Conservation (phyloP, 2,329 filamentous ascomycete species). For the Alternaria sp. region DNA sequence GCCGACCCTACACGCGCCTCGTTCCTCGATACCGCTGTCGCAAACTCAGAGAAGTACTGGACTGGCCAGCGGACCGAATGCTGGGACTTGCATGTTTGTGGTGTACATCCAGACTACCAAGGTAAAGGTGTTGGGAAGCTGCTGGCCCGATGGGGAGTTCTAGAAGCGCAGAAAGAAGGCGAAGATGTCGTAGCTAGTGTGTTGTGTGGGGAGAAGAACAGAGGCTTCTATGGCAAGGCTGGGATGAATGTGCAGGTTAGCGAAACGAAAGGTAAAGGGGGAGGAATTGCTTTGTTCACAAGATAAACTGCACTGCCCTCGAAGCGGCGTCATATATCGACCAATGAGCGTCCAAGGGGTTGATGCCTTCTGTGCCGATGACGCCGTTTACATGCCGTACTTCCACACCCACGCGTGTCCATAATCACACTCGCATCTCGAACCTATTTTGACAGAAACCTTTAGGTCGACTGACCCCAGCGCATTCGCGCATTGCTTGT, state of each 20-base stretch:
- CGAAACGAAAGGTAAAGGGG: constrained; percentile 3
- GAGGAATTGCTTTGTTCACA: constrained; percentile 34
- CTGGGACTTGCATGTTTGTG: constrained; percentile 42
- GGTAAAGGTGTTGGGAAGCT: constrained; percentile 49
- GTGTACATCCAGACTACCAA: constrained; percentile 47
- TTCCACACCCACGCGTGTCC: neutral
- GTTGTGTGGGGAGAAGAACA: constrained; percentile 41
- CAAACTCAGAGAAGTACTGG: constrained; percentile 32
- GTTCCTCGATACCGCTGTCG: constrained; percentile 33
- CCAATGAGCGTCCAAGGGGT: neutral
- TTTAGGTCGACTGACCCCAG: neutral
- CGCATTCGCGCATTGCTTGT: neutral
- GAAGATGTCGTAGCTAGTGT: constrained; percentile 36
- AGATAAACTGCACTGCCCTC: constrained; percentile 1
- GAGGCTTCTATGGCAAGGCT: constrained; percentile 36
- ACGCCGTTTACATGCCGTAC: neutral
- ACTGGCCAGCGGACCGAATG: constrained; percentile 36
- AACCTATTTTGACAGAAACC: neutral
- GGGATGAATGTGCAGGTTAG: constrained; percentile 28
- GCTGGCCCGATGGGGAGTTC: constrained; percentile 51
- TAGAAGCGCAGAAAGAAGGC: constrained; percentile 43
- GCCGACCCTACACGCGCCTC: constrained; percentile 30
- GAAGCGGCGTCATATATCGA: neutral
- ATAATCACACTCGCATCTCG: neutral
- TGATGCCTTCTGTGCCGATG: neutral